Evolutionary conservation across 2,329 filamentous ascomycete species (phyloP).

Genomic region (Pestalotiopsis sp.): DNA sequence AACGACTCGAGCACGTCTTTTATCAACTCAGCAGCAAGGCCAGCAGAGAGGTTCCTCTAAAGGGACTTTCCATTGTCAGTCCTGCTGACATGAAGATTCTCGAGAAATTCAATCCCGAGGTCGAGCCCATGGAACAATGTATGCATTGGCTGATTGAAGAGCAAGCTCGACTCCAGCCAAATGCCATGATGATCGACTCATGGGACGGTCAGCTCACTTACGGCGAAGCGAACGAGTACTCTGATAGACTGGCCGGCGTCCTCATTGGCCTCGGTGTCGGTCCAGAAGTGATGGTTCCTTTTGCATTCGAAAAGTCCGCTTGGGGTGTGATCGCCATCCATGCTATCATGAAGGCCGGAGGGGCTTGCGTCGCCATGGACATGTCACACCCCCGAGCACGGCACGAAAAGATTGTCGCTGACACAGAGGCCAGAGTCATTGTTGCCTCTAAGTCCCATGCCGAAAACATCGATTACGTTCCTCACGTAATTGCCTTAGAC

Average conservation of each 20-base stretch:
- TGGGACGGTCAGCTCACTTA: conserved; percentile 35
- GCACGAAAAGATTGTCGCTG: conserved; percentile 34
- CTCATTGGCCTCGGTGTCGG: conserved; percentile 28
- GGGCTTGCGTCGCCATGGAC: conserved; percentile 36
- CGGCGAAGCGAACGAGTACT: conserved; percentile 26
- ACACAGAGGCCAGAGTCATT: conserved; percentile 19
- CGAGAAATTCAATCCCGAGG: conserved; percentile 1
- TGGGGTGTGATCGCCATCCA: conserved; percentile 36
- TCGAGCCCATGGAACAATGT: conserved; percentile 10
- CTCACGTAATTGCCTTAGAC: not conserved
- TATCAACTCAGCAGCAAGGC: not conserved
- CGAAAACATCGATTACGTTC: not conserved
- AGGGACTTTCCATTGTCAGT: not conserved
- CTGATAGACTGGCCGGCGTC: conserved; percentile 24
- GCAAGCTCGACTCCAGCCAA: not conserved
- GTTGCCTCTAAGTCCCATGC: conserved; percentile 4
- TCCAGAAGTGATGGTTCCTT: conserved; percentile 32
- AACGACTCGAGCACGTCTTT: conserved; percentile 3
- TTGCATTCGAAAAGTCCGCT: conserved; percentile 37
- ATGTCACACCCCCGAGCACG: conserved; percentile 36
- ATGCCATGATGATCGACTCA: conserved; percentile 18
- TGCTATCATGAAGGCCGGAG: conserved; percentile 37
- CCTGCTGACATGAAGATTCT: conserved; percentile 33
- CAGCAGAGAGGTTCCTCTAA: not conserved
- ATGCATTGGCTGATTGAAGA: conserved; percentile 10